These are phyloP conservation scores for Candida freyschussii DNA, from an alignment of 1,139 yeast species.

Conservation along the genomic window DNA sequence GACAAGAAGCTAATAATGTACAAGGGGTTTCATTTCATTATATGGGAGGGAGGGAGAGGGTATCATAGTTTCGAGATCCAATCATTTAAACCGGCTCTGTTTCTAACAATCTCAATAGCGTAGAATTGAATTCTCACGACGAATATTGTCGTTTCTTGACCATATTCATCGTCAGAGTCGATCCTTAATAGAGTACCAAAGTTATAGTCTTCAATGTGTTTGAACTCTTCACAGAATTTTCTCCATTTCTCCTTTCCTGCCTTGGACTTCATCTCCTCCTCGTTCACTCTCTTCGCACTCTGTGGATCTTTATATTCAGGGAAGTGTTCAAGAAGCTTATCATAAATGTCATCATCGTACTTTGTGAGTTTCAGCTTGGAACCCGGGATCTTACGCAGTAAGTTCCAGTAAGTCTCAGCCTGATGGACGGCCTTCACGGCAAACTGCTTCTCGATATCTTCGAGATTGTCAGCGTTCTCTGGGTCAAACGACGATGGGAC, in stretches of 20 bases:
- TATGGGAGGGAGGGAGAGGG: too few relatives aligned
- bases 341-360: constrained; percentile 78
- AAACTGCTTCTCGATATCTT: constrained; percentile 87
- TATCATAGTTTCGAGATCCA: too few relatives aligned
- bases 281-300: constrained; percentile 54
- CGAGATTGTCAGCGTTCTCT: constrained; percentile 56
- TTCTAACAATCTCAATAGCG: constrained; percentile 92
- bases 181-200: constrained; percentile 90
- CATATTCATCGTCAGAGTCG: constrained; percentile 66
- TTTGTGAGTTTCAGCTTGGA: constrained; percentile 72
- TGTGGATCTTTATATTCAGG: constrained; percentile 73
- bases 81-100: constrained; percentile 84
- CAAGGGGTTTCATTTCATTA: too few relatives aligned
- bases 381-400: constrained; percentile 71
- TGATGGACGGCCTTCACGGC: constrained; percentile 97
- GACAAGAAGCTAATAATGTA: too few relatives aligned
- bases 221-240: constrained; percentile 76
- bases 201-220: constrained; percentile 83
- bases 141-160: constrained; percentile 80
- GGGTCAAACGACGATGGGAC: constrained; percentile 39
- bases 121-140: constrained; percentile 92
- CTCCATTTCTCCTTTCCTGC: constrained; percentile 91
- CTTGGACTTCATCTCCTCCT: constrained; percentile 76
- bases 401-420: constrained; percentile 89
- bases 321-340: constrained; percentile 62